Conservation (phyloP, 176 grass and related monocot genomes). For the Phoenix dactylifera region DNA sequence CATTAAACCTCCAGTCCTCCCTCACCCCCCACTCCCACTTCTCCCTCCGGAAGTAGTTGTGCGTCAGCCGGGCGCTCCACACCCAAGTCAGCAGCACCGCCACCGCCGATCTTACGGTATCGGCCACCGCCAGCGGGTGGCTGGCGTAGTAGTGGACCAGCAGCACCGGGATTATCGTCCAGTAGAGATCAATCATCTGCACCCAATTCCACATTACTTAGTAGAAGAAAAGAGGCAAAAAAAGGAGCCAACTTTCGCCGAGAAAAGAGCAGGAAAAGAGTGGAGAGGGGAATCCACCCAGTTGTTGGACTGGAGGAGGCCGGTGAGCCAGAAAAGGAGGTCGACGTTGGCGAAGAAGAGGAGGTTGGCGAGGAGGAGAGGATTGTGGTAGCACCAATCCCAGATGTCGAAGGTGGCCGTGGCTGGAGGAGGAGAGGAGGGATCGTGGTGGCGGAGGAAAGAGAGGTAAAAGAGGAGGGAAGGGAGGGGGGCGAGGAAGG, state of each 20-base stretch:
- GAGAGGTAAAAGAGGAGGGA: slow-evolving; percentile 77
- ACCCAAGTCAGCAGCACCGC: slow-evolving; percentile 49
- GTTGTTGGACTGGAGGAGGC: slow-evolving; percentile 73
- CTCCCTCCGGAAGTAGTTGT: slow-evolving; percentile 91
- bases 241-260: no score
- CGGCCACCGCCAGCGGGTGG: slow-evolving; percentile 43
- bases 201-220: neutral
- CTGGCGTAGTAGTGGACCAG: slow-evolving; percentile 61
- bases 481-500: slow-evolving; percentile 63
- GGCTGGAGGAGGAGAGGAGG: neutral
- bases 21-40: slow-evolving; percentile 58
- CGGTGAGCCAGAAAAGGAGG: slow-evolving; percentile 90
- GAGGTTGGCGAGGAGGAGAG: slow-evolving; percentile 72
- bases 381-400: slow-evolving; percentile 62
- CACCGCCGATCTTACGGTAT: slow-evolving; percentile 34
- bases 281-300: slow-evolving; percentile 14
- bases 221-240: neutral
- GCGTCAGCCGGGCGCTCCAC: slow-evolving; percentile 77
- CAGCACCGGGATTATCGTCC: slow-evolving; percentile 93
- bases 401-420: slow-evolving; percentile 5
- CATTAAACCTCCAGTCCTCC: slow-evolving; percentile 83
- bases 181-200: slow-evolving; percentile 94
- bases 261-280: neutral
- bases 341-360: slow-evolving; percentile 90
- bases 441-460: slow-evolving; percentile 29